Base-by-base conservation (phyloP, 2,329 filamentous ascomycete genomes). In the Curvularia sp. region DNA sequence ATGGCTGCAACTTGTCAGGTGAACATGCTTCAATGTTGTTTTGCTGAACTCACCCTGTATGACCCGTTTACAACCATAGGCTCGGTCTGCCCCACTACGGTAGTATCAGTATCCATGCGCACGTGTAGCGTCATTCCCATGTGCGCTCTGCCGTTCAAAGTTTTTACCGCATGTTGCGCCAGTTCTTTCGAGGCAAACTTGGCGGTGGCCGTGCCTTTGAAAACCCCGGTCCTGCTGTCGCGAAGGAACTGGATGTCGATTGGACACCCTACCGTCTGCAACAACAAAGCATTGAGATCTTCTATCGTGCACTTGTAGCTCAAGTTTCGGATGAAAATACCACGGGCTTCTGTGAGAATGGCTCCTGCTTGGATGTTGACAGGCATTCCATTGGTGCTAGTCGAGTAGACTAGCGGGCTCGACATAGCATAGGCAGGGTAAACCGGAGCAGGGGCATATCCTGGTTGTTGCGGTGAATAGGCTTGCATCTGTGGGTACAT, bases 331-430 rank as follows among this genome's bases (percentile, higher is more conserved):
- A 78, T 72, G 60, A 77, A 77, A 28, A 78, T 72, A 7, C 75
- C 75, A 7, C 75, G 74, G 23, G 72, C 67, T 57, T 78, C 76
- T 7, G 75, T 78, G 27, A 74, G 59, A 19, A 75, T 63, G 15
- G 70, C 73, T 8, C 76, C 75, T n/a, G 69, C 61, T n/a, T 63
- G 64, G n/a, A 75, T 59, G 45, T 78, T 78, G 27, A 78, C 74
- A 10, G 74, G 72, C 43, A 78, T 68, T 2, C 75, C 74, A 27
- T 61, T 69, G 15, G 66, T 64, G 55, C 63, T 77, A 25, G 68
- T 62, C 27, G 70, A 72, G 59, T 76, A 77, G 2, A 69, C 60
- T 23, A 69, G 66, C 10, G 63, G 48, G 46, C 25, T 43, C 21
- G 63, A 61, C n/a, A 65, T 38, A 13, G 60, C 39, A 43, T 72